A percentile compares a stretch with the other conserved stretches of the same genome.
Evolutionary conservation across 768 basidiomycete genomes (phyloP).

Genomic region (Fomitopsis serialis): DNA sequence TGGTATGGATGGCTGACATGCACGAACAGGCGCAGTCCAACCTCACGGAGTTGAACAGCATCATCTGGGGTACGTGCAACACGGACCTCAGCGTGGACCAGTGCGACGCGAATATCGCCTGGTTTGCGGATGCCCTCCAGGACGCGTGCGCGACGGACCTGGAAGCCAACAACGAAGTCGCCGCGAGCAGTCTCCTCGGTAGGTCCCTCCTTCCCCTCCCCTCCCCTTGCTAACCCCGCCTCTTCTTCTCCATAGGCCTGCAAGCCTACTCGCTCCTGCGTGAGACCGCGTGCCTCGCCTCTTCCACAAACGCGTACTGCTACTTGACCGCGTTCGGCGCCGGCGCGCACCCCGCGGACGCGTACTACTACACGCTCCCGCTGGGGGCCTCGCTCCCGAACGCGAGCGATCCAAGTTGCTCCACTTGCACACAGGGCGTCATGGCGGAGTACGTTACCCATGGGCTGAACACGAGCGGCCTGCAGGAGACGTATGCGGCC

Average conservation of each 20-base stretch:
- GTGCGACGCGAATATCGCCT: slow-evolving; percentile 64
- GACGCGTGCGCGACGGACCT: slow-evolving; percentile 55
- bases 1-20: too few relatives aligned
- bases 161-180: slow-evolving; percentile 43
- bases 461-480: slow-evolving; percentile 28
- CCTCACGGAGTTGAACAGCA: slow-evolving; percentile 53
- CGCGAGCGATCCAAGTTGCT: slow-evolving; percentile 49
- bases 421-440: slow-evolving; percentile 53
- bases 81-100: slow-evolving; percentile 41
- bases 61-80: slow-evolving; percentile 81
- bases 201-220: slow-evolving; percentile 13
- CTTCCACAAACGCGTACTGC: slow-evolving; percentile 62
- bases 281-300: slow-evolving; percentile 50
- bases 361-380: slow-evolving; percentile 70
- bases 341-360: slow-evolving; percentile 52
- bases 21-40: slow-evolving; percentile 57
- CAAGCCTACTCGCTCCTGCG: slow-evolving; percentile 41
- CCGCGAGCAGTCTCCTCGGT: slow-evolving; percentile 52
- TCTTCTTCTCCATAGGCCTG: not conserved
- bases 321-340: slow-evolving; percentile 58
- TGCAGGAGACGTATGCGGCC: slow-evolving; percentile 42
- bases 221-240: not conserved
- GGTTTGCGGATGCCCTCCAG: slow-evolving; percentile 48
- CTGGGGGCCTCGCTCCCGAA: slow-evolving; percentile 51
- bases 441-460: slow-evolving; percentile 48